Base-by-base conservation (phyloP, 257 asterid genomes). In the Jacaranda copaia region DNA sequence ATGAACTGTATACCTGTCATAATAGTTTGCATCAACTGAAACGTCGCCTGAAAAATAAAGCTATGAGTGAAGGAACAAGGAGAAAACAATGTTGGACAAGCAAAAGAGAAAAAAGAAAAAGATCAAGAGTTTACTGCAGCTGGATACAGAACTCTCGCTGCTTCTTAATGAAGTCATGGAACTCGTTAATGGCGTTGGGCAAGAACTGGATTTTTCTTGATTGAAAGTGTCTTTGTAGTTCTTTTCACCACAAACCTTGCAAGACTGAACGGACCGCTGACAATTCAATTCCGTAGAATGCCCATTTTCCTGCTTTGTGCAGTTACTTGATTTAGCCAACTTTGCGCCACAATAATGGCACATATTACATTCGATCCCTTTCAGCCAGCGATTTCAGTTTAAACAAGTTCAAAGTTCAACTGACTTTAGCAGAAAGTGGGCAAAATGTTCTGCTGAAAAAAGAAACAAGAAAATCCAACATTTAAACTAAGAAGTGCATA, bases 1-100 rank as follows among this genome's bases (percentile, higher is more conserved):
- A 77, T 51, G 80, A 69, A 46, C 10, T 68, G 74, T 81, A 67
- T 79, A 93, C 98, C 97, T 81, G 73, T 79, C 86, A 45, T 75
- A 75, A 43, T 81, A 56, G 81, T 75, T 89, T 67, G 86, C 92
- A 74, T 86, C 96, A 66, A 83, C 88, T 43, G 97, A 87, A 35
- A 84, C 20, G 64, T 88, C 98, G 84, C 97, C 97, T 90, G 93
- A 76, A 87, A 76, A 52, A n/a, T 35, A 58, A 68, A 65, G 14
- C 12, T n/a, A 13, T 46, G 14, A 80, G 82, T 46, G 66, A 69
- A 6, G 25, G 77, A 81, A 59, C 40, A 39, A 25, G 52, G 42
- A 73, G 73, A 61, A 56, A 51, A 61, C 35, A 48, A 48, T 11
- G 39, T 42, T 6, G 39, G 53, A 66, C n/a, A 16, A 25, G 72